Base-by-base conservation (phyloP, 2,329 filamentous ascomycete species). In the Fusarium nisikadoi region DNA sequence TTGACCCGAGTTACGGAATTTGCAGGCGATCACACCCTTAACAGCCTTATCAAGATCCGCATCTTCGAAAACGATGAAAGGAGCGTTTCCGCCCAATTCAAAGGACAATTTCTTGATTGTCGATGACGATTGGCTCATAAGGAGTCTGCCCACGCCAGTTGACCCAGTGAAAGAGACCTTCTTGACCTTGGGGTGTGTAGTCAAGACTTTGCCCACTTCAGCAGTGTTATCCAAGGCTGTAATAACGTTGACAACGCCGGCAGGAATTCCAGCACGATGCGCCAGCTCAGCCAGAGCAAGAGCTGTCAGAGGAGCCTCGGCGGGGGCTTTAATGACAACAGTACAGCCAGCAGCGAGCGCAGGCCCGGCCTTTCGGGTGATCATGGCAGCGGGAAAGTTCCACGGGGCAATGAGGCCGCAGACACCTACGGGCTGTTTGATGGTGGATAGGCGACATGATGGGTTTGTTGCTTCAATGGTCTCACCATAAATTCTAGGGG, bases 231-330 rank as follows among this genome's bases (percentile, higher is more conserved):
- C 84, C 8, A 92, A 82, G 0, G 93, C 88, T 4, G 94, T 96
- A 61, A 98, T 86, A 68, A 97, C 86, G 83, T 98, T 97, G 68
- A 97, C 89, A 3, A 97, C 94, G 45, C 95, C 95, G 75, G 91
- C 90, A 33, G 95, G 95, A 39, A 97, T 92, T 31, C 95, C 95
- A 19, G 95, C 95, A 36, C 94, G 91, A 77, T 92, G 88, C 11
- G 91, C 93, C 45, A 97, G 88, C 81, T 97, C 94, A 5, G 93
- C 93, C 33, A 97, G 82, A 5, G 95, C 95, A 50, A 97, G 91
- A 3, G 94, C 90, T 27, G 94, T 97, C 79, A 95, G 94, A 0
- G 95, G 95, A 8, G 95, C 97, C 84, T 97, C 95, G 41, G 92
- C 91, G 3, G 95, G 94, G 39, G 94, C 92, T 83, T 98, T 98